phyloP scores from a whole-genome alignment of 176 grass and related monocot species.

The Canna indica region DNA sequence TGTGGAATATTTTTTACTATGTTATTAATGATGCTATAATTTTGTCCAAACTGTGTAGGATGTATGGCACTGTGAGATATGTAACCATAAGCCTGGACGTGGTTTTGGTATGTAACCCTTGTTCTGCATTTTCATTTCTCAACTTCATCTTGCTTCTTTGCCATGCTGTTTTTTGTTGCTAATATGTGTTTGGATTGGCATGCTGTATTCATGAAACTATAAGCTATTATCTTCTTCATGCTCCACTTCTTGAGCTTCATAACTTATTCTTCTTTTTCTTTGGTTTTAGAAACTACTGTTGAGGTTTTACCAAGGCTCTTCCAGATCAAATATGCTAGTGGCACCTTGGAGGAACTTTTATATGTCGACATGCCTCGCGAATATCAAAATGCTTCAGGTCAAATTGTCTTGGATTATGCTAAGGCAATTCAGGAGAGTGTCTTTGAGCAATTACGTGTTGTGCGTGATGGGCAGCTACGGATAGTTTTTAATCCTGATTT shows the following conservation, averaged over 20 bases:
- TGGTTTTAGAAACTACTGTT: conserved; percentile 72
- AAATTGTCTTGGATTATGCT: conserved; percentile 92
- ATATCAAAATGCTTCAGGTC: conserved; percentile 73
- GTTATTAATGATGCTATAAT: background rate
- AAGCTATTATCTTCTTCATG: too few species aligned
- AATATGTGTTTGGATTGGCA: too few species aligned
- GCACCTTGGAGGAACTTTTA: conserved; percentile 86
- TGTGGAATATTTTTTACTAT: background rate
- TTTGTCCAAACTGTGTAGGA: conserved; percentile 42
- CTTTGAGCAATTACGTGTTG: conserved; percentile 85
- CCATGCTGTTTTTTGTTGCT: too few species aligned
- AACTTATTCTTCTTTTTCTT: background rate
- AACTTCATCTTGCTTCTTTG: too few species aligned
- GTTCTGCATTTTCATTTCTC: background rate
- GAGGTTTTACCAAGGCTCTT: conserved; percentile 88
- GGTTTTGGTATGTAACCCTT: conserved; percentile 70
- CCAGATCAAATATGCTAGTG: conserved; percentile 97
- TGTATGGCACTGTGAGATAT: conserved; percentile 97
- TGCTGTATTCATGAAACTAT: too few species aligned
- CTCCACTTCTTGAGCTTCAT: too few species aligned
- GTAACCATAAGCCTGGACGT: conserved; percentile 72
- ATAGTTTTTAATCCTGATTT: conserved; percentile 96
- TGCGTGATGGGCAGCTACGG: conserved; percentile 89
- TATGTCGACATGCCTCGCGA: conserved; percentile 96
- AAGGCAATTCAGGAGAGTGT: conserved; percentile 97